These are phyloP conservation scores for Chlamydomonas schloesseri DNA, from an alignment of 139 green algal species.

Conservation along the genomic window DNA sequence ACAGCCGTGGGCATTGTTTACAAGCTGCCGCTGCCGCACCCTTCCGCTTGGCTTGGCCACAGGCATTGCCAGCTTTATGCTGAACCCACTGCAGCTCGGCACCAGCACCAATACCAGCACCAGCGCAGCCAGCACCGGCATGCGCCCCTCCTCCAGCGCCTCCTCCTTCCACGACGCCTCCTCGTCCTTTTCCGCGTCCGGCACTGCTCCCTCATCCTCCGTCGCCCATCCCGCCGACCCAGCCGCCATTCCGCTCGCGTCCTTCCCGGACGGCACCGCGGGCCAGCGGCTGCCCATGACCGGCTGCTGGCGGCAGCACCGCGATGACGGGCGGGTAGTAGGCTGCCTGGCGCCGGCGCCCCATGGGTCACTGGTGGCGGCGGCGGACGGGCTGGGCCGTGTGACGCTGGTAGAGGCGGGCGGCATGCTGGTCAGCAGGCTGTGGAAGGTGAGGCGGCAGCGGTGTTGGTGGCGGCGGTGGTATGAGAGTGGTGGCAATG, in stretches of 20 bases:
- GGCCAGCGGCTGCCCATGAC: neutral
- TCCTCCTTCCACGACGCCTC: too few species aligned
- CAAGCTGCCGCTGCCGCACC: too few species aligned
- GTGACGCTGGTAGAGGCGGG: conserved; percentile 72
- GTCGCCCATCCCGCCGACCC: too few species aligned
- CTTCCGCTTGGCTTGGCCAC: too few species aligned
- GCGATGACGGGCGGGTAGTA: conserved; percentile 31
- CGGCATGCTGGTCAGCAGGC: conserved; percentile 47
- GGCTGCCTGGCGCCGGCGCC: conserved; percentile 45
- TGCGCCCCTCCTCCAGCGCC: neutral
- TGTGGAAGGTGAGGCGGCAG: conserved; percentile 71
- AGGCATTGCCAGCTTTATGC: neutral
- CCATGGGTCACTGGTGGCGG: conserved; percentile 63
- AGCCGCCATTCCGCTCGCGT: neutral
- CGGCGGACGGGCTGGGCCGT: conserved; percentile 72
- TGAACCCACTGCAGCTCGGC: neutral
- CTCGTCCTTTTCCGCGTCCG: too few species aligned
- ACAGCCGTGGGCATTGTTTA: too few species aligned
- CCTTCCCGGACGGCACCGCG: neutral
- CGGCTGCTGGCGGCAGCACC: conserved; percentile 11
- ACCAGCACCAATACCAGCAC: neutral
- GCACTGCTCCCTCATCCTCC: too few species aligned
- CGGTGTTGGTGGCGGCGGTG: neutral
- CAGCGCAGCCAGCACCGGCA: neutral
- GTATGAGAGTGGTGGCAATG: neutral